Base-by-base conservation (phyloP, 2,329 filamentous ascomycete species). In the Fusarium sp. region DNA sequence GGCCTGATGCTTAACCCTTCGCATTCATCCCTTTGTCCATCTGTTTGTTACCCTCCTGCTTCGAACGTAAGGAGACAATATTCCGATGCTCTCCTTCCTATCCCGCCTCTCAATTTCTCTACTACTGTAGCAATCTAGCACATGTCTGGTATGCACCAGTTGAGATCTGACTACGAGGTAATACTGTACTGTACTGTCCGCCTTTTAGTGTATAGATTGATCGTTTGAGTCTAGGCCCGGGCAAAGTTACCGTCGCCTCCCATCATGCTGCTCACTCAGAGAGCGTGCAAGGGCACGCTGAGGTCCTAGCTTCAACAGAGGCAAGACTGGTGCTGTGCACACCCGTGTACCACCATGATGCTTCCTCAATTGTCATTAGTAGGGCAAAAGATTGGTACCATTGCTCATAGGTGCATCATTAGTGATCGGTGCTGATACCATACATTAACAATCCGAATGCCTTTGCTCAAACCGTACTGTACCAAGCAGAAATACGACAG, bases 361-460 rank as follows among this genome's bases (percentile, higher is more conserved):
- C 13, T 53, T 53, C 41, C 34, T 56, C 45, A 48, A 67, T 42
- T 53, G 54, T 51, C 54, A 67, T 71, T 62, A 30, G 61, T 32
- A 20, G 56, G 53, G 60, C 41, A 54, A 51, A 14, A 48, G 40
- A 37, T 57, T 34, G 41, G 56, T 52, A 57, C 24, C 48, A 61
- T 63, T 40, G 54, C 62, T 70, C 69, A 61, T 64, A 60, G 56
- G 54, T 62, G 69, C 68, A 74, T 74, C 69, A 73, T 73, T 61
- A 42, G 45, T 27, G 56, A 71, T 57, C 40, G 41, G 40, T 57
- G 24, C 45, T 34, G 45, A 61, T 58, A 53, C 46, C 9, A 48
- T 48, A 34, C 22, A 30, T 49, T 37, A 58, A 65, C 25, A 41
- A 30, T 58, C 44, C 57, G 42, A 20, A 54, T 53, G 22, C 30